Evolutionary conservation across 1,284 basidiomycete genomes (phyloP).

Genomic region (Austroboletus niveus): DNA sequence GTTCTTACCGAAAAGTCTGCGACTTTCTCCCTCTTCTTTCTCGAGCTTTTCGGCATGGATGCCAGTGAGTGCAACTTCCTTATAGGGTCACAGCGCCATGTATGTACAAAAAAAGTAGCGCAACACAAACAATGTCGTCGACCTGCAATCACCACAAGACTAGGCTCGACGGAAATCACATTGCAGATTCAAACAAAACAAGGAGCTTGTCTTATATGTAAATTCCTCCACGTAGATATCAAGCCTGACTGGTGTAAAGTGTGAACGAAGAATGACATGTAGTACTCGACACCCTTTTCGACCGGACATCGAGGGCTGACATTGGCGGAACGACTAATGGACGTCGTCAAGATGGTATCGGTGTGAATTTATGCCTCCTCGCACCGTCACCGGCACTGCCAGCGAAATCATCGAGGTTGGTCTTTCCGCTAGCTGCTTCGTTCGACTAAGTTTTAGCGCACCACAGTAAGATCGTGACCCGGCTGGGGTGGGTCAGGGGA

Average conservation of each 20-base stretch:
- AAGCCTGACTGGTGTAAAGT: conserved; percentile 73
- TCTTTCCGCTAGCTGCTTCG: too few species aligned
- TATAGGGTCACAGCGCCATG: not conserved
- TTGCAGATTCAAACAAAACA: too few species aligned
- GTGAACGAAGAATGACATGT: conserved; percentile 32
- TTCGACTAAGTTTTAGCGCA: conserved; percentile 46
- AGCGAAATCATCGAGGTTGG: too few species aligned
- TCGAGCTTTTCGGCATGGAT: conserved; percentile 83
- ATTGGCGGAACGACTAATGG: conserved; percentile 60
- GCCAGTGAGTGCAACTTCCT: not conserved
- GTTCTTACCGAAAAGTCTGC: conserved; percentile 80
- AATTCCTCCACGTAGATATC: conserved; percentile 69
- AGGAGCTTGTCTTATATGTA: conserved; percentile 47
- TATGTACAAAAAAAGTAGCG: not conserved
- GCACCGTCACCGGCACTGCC: not conserved
- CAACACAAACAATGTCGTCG: too few species aligned
- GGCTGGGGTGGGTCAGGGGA: conserved; percentile 82
- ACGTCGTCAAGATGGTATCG: conserved; percentile 4
- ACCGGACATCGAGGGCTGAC: conserved; percentile 79
- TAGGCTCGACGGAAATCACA: too few species aligned
- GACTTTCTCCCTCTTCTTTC: conserved; percentile 82
- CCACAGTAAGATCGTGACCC: conserved; percentile 80
- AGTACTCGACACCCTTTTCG: conserved; percentile 61
- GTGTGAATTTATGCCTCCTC: conserved; percentile 81
- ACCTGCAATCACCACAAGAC: too few species aligned